phyloP scores from a whole-genome alignment of 805 yeast species.

The Saccharomyces kudriavzevii region DNA sequence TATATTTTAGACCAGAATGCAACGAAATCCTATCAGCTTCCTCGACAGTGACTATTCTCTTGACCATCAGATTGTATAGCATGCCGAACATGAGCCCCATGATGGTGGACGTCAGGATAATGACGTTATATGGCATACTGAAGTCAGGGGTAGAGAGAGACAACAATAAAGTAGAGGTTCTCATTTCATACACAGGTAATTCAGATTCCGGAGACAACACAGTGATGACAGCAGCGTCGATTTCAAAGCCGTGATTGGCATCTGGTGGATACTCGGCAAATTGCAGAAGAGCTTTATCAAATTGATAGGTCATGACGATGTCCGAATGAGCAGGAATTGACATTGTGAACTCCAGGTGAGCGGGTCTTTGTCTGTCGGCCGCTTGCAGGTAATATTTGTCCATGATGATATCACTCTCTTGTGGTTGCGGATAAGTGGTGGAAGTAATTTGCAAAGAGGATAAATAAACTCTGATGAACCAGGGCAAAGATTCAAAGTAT shows the following conservation, averaged over 20 bases:
- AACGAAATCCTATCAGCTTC: constrained; percentile 40
- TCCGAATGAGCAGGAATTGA: constrained; percentile 56
- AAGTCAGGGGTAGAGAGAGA: constrained; percentile 95
- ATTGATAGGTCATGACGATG: constrained; percentile 59
- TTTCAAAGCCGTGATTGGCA: constrained; percentile 94
- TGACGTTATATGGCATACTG: constrained; percentile 97
- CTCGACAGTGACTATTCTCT: constrained; percentile 66
- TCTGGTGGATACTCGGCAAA: constrained; percentile 98
- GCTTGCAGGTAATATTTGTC: constrained; percentile 67
- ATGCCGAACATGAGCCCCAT: constrained; percentile 91
- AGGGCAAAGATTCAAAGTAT: constrained; percentile 79
- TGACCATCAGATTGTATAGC: constrained; percentile 66
- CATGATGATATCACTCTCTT: constrained; percentile 35
- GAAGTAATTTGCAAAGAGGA: constrained; percentile 45
- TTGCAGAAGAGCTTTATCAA: constrained; percentile 78
- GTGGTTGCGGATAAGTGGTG: constrained; percentile 18
- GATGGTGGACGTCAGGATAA: constrained; percentile 84
- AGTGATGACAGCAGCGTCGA: constrained; percentile 80
- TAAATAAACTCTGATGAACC: constrained; percentile 82
- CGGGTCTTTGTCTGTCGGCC: constrained; percentile 68
- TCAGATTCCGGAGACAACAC: constrained; percentile 34
- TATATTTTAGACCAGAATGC: constrained; percentile 15
- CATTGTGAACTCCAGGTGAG: constrained; percentile 67
- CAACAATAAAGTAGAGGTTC: constrained; percentile 82
- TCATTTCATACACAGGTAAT: constrained; percentile 37